Evolutionary conservation across 2,329 filamentous ascomycete genomes (phyloP), one percentile per base, ranked within the genome.

Genomic region (Eurotiales sp.): DNA sequence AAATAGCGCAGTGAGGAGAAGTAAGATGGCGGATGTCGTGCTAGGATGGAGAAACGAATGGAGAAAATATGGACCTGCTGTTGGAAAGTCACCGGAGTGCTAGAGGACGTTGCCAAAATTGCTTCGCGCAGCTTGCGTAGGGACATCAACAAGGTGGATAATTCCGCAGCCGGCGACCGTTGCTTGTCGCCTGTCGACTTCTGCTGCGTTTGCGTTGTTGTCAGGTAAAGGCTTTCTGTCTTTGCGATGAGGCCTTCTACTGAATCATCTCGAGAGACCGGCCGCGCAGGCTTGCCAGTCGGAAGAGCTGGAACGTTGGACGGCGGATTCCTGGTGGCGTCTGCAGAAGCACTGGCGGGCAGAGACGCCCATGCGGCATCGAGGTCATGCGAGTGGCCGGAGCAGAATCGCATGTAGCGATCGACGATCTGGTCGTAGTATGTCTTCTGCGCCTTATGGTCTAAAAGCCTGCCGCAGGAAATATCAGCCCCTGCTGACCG

Each of bases 121-220:
- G 86, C 91, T 74, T 99, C 93, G 51, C 93, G 84, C 27, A 99
- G 81, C 68, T 96, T 97, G 56, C 93, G 85, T 65, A 97, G 85
- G 3, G 92, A 88, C 61, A 88, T 81, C 49, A 96, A 78, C 47
- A 97, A 83, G 17, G 81, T 82, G 2, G 85, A 80, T 25, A 96
- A 79, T 57, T 87, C 84, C 58, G 82, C 80, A 11, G 80, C 78
- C 51, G 79, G 75, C 22, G 72, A 65, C 8, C 41, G 40, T 37
- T 40, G 37, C 45, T 59, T 57, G 30, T 56, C 61, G 30, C 59
- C 55, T 46, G 30, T 29, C 11, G n/a, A 34, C 40, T 29, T 42
- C 23, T 25, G 12, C 10, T 6, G 37, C 3, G 36, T 11, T 36
- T 42, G 27, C 15, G 23, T 27, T n/a, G 40, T 22, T 21, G 40